Evolutionary conservation across 345 rosid genomes (phyloP).

Genomic region (Odontarrhena argentea): DNA sequence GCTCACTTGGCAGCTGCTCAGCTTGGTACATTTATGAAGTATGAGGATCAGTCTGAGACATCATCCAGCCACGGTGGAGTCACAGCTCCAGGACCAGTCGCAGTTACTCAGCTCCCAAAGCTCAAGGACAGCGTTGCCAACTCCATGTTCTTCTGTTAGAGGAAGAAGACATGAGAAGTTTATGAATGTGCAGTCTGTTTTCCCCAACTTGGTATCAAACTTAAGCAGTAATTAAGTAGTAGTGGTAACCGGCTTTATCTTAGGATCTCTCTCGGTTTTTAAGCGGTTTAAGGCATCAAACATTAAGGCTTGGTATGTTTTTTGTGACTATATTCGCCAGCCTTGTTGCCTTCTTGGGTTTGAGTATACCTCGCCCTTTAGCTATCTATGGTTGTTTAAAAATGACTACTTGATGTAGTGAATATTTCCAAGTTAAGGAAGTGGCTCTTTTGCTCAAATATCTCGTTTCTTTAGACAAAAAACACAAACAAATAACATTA

Average conservation of each 20-base stretch:
- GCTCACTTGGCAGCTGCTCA: conserved; percentile 47
- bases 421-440: conserved; percentile 11
- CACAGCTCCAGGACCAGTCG: conserved; percentile 36
- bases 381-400: conserved; percentile 11
- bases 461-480: too few relatives aligned
- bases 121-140: conserved; percentile 36
- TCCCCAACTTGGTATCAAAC: neutral
- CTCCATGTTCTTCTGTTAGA: conserved; percentile 45
- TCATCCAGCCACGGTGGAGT: conserved; percentile 43
- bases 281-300: conserved; percentile 16
- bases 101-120: conserved; percentile 37
- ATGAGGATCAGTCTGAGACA: conserved; percentile 41
- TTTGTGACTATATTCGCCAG: conserved; percentile 31
- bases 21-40: conserved; percentile 44
- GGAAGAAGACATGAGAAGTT: neutral
- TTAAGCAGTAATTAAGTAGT: conserved; percentile 24
- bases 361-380: conserved; percentile 16
- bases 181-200: conserved; percentile 24
- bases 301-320: conserved; percentile 15
- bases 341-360: conserved; percentile 25
- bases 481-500: too few relatives aligned
- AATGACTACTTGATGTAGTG: conserved; percentile 6
- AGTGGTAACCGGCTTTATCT: conserved; percentile 6
- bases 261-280: conserved; percentile 22
- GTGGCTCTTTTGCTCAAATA: neutral